Conservation (phyloP, 345 rosid species). For the Bruguiera gymnorhiza region DNA sequence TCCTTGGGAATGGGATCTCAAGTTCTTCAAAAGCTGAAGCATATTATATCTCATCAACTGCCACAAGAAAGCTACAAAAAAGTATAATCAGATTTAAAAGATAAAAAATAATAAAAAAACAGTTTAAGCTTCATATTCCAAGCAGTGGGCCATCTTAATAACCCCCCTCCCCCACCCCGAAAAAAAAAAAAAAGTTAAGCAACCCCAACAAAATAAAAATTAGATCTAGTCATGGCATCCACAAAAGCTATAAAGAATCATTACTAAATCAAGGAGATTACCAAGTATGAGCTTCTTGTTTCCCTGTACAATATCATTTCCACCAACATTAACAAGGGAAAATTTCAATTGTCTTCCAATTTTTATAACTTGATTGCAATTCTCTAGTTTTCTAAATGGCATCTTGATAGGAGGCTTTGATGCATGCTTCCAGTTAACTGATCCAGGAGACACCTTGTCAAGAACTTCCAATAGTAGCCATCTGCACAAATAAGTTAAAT, state of each 20-base stretch:
- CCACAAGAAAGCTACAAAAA: slow-evolving; percentile 77
- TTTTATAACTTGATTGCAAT: slow-evolving; percentile 86
- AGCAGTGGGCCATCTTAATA: background rate
- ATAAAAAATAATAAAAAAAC: background rate
- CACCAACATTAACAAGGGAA: slow-evolving; percentile 82
- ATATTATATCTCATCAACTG: slow-evolving; percentile 87
- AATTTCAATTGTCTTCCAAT: slow-evolving; percentile 74
- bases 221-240: background rate
- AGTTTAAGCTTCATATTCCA: background rate
- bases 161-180: background rate
- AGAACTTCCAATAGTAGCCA: slow-evolving; percentile 91
- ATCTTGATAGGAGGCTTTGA: slow-evolving; percentile 91
- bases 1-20: slow-evolving; percentile 72
- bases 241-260: background rate
- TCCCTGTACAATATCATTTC: slow-evolving; percentile 93
- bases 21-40: slow-evolving; percentile 84
- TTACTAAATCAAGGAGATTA: slow-evolving; percentile 26
- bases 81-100: slow-evolving; percentile 6
- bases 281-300: slow-evolving; percentile 94
- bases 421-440: slow-evolving; percentile 90
- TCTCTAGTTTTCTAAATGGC: slow-evolving; percentile 94
- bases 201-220: background rate
- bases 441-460: slow-evolving; percentile 77
- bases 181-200: too few relatives aligned
- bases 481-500: slow-evolving; percentile 37